Evolutionary conservation across 2,329 filamentous ascomycete species (phyloP).

Genomic region (Juglanconis juglandina): DNA sequence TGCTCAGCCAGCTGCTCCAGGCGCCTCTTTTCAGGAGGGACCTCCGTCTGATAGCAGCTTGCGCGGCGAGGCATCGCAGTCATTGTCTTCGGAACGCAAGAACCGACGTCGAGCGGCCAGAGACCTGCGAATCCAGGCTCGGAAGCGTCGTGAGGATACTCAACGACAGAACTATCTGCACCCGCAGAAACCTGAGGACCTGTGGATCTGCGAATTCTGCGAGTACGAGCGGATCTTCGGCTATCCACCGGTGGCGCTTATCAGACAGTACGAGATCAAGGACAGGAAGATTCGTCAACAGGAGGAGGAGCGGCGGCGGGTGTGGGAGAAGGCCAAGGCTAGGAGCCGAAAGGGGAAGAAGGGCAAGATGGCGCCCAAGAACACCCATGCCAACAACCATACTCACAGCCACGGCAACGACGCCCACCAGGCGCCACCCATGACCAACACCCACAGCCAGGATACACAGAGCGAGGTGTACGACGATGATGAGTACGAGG

Average conservation of each 20-base stretch:
- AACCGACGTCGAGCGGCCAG: slow-evolving; percentile 61
- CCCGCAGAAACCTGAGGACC: slow-evolving; percentile 66
- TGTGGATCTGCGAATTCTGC: slow-evolving; percentile 97
- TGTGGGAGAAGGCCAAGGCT: slow-evolving; percentile 90
- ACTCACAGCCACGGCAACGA: slow-evolving; percentile 17
- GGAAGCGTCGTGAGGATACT: slow-evolving; percentile 72
- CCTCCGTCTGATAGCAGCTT: slow-evolving; percentile 13
- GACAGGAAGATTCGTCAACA: slow-evolving; percentile 81
- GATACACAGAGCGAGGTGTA: slow-evolving; percentile 17
- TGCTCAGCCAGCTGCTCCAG: not conserved
- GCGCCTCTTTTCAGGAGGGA: not conserved
- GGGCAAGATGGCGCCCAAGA: slow-evolving; percentile 62
- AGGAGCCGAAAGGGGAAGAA: slow-evolving; percentile 90
- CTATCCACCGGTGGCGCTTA: slow-evolving; percentile 76
- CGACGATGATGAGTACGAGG: slow-evolving; percentile 19
- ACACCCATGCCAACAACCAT: slow-evolving; percentile 27
- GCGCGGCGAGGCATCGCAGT: slow-evolving; percentile 10
- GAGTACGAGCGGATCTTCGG: slow-evolving; percentile 97
- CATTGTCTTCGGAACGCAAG: slow-evolving; percentile 12
- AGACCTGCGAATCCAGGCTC: slow-evolving; percentile 71
- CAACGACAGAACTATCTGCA: slow-evolving; percentile 73
- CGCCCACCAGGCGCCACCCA: slow-evolving; percentile 17
- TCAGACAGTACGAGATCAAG: slow-evolving; percentile 90
- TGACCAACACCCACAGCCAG: slow-evolving; percentile 24
- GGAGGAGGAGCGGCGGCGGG: slow-evolving; percentile 77